Percentiles rank a stretch among this genome's conserved stretches.
Conservation (phyloP, 768 basidiomycete genomes). For the Sarcodon sp. region DNA sequence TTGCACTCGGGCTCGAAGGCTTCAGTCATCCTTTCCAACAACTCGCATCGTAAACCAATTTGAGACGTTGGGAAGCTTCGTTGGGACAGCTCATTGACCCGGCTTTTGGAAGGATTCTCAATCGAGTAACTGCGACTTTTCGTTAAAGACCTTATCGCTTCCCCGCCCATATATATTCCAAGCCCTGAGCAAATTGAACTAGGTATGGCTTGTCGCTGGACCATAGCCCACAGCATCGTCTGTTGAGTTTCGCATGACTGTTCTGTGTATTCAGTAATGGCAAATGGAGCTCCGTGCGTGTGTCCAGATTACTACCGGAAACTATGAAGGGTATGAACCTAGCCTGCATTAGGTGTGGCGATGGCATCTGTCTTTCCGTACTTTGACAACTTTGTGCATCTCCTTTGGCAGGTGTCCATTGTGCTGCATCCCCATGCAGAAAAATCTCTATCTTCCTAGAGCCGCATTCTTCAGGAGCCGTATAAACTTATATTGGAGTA, state of each 20-base stretch:
- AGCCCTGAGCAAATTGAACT: too few species aligned
- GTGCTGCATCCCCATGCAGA: constrained; percentile 11
- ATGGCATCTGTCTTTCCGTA: constrained; percentile 24
- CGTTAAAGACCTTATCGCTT: background rate
- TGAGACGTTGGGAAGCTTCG: constrained; percentile 1
- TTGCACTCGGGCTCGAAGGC: too few species aligned
- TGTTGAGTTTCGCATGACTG: constrained; percentile 1
- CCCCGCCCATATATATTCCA: background rate
- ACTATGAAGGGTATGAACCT: constrained; percentile 23
- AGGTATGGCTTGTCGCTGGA: background rate
- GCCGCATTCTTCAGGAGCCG: constrained; percentile 23
- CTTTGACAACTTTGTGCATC: constrained; percentile 10
- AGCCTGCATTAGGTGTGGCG: constrained; percentile 27
- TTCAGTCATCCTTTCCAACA: background rate
- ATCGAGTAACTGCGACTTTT: background rate
- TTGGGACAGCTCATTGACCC: constrained; percentile 4
- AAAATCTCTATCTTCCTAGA: constrained; percentile 23
- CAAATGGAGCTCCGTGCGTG: constrained; percentile 5
- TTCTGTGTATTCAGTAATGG: constrained; percentile 6
- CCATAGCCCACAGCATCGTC: background rate
- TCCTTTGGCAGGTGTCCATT: constrained; percentile 14
- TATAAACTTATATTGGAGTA: constrained; percentile 21
- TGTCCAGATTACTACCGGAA: constrained; percentile 14
- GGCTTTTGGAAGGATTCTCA: constrained; percentile 6
- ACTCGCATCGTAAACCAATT: constrained; percentile 5